Percentiles rank a stretch among this genome's conserved stretches.
phyloP scores from a whole-genome alignment of 2,329 filamentous ascomycete species.

The Pezicula rhizophila region DNA sequence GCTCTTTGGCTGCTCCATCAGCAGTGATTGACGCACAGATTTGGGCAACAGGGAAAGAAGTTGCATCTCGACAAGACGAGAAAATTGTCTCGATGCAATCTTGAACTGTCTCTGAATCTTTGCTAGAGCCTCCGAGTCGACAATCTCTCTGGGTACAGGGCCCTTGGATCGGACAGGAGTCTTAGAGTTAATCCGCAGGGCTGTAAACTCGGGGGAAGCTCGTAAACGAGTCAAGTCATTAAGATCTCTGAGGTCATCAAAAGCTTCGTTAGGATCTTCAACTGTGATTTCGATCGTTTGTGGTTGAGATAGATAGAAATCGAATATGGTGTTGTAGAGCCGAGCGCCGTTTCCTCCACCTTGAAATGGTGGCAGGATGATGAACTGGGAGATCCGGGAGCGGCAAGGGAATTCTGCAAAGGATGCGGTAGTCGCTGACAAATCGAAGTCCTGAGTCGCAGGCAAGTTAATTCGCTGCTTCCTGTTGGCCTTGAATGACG shows the following conservation, averaged over 20 bases:
- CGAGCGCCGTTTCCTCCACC: conserved; percentile 69
- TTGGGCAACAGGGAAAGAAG: conserved; percentile 54
- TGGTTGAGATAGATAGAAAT: conserved; percentile 57
- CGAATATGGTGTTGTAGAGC: conserved; percentile 77
- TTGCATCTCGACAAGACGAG: conserved; percentile 70
- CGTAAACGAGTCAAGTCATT: conserved; percentile 65
- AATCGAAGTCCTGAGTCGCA: conserved; percentile 32
- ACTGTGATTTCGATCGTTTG: conserved; percentile 81
- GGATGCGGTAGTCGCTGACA: conserved; percentile 26
- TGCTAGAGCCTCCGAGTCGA: conserved; percentile 51
- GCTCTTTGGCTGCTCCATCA: conserved; percentile 35
- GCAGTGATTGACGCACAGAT: conserved; percentile 47
- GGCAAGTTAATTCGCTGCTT: conserved; percentile 25
- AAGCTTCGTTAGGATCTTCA: conserved; percentile 86
- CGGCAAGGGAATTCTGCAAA: conserved; percentile 65
- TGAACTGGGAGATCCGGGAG: conserved; percentile 84
- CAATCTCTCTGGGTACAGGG: conserved; percentile 44
- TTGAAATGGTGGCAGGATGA: conserved; percentile 86
- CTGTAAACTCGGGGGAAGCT: conserved; percentile 48
- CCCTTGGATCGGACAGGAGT: conserved; percentile 44
- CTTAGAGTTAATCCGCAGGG: conserved; percentile 48
- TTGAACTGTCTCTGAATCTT: conserved; percentile 56
- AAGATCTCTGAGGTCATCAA: conserved; percentile 73
- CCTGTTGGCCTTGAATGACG: conserved; percentile 23
- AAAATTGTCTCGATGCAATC: conserved; percentile 72